Evolutionary conservation across 345 rosid genomes (phyloP).

Genomic region (Ceriops decandra): DNA sequence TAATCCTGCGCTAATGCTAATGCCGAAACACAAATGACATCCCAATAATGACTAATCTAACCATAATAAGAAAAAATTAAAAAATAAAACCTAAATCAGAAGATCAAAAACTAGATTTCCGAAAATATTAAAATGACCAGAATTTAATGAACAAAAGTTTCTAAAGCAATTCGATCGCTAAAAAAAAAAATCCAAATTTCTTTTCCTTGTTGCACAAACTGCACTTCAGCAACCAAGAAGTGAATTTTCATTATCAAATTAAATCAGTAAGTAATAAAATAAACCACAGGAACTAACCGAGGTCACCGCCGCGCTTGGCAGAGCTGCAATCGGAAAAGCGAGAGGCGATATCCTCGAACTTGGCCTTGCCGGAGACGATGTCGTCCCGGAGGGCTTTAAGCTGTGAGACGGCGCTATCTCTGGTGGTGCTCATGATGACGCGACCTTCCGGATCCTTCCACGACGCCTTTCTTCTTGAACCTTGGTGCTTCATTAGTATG

Average conservation of each 20-base stretch:
- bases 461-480: slow-evolving; percentile 86
- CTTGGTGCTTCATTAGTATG: slow-evolving; percentile 88
- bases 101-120: too few relatives aligned
- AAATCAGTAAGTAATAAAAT: not conserved
- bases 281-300: slow-evolving; percentile 43
- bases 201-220: not conserved
- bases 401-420: slow-evolving; percentile 68
- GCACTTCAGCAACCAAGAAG: not conserved
- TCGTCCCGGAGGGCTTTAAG: slow-evolving; percentile 72
- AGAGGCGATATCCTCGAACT: slow-evolving; percentile 73
- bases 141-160: too few relatives aligned
- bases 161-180: too few relatives aligned
- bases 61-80: too few relatives aligned
- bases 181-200: too few relatives aligned
- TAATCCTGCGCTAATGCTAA: too few relatives aligned
- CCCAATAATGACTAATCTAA: too few relatives aligned
- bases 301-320: slow-evolving; percentile 96
- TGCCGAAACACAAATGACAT: too few relatives aligned
- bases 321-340: slow-evolving; percentile 91
- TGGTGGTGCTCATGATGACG: slow-evolving; percentile 57
- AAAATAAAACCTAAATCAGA: too few relatives aligned
- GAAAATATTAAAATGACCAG: too few relatives aligned
- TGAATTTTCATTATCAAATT: not conserved
- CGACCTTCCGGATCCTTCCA: slow-evolving; percentile 98
- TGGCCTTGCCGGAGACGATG: slow-evolving; percentile 66